Evolutionary conservation across 495 filamentous ascomycete genomes (phyloP).

Genomic region (Penicillium robsamsonii): DNA sequence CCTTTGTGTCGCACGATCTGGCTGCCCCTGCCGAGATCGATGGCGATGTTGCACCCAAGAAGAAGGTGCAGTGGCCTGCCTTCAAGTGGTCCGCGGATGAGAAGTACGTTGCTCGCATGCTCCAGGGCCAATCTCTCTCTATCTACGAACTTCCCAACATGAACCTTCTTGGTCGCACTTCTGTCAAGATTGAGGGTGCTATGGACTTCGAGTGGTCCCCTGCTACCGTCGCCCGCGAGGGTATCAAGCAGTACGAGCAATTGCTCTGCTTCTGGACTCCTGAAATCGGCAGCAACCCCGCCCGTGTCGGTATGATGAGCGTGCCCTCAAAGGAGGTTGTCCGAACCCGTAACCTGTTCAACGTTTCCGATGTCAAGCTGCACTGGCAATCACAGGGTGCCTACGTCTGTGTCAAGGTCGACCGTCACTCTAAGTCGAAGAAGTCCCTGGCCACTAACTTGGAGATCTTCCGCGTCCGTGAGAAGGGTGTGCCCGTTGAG

Average conservation of each 20-base stretch:
- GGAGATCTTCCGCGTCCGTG: constrained; percentile 93
- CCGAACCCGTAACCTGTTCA: constrained; percentile 93
- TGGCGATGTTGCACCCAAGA: constrained; percentile 69
- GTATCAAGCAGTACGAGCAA: constrained; percentile 87
- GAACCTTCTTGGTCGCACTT: constrained; percentile 82
- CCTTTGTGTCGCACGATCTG: constrained; percentile 82
- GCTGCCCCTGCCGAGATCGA: constrained; percentile 56
- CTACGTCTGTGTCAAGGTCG: constrained; percentile 97
- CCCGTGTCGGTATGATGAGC: constrained; percentile 92
- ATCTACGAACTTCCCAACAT: constrained; percentile 93
- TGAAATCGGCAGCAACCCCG: constrained; percentile 97
- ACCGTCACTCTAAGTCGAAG: constrained; percentile 98
- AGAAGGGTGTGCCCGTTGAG: constrained; percentile 97
- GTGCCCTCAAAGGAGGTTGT: constrained; percentile 92
- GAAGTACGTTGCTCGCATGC: constrained; percentile 92
- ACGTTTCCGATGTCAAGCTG: constrained; percentile 93
- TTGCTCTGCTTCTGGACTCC: constrained; percentile 98
- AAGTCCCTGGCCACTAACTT: constrained; percentile 95
- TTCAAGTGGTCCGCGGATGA: constrained; percentile 99
- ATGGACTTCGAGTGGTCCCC: constrained; percentile 98
- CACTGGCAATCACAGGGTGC: constrained; percentile 89
- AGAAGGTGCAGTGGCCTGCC: constrained; percentile 95
- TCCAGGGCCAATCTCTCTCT: constrained; percentile 82
- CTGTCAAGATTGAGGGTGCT: constrained; percentile 92
- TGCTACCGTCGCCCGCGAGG: constrained; percentile 70